Base-by-base conservation (phyloP, 2,329 filamentous ascomycete species). In the Penicillium griseofulvum region DNA sequence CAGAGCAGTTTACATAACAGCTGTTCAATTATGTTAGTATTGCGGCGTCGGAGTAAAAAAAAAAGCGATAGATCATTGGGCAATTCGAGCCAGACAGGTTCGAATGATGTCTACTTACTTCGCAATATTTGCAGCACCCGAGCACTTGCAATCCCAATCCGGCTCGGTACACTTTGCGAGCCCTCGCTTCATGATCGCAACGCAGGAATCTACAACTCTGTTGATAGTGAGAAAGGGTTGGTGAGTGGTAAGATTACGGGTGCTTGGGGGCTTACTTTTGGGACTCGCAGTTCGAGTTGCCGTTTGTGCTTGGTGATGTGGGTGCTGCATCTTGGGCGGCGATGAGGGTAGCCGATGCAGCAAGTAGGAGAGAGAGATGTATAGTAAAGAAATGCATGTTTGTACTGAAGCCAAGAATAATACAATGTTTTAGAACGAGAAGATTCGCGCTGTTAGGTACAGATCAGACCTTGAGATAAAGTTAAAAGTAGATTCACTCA, bases 111-210 rank as follows among this genome's bases (percentile, higher is more conserved):
- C 11, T 43, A 55, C 61, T 59, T 11, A 65, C 62, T 62, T 62
- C 41, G 61, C 57, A 26, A 65, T 57, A 24, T 65, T 65, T 29
- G 62, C 62, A 34, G 34, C 48, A 1, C 52, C 61, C 3, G 59
- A 57, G 22, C 62, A 65, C 36, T 64, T 65, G 56, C 62, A 65
- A 28, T 65, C 61, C 62, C 62, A 65, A 33, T 65, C 53, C 31
- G 41, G 26, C 0, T 43, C 14, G 10, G 54, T 12, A 24, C 62
- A 65, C 19, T 56, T 58, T 4, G 33, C 19, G 29, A 65, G 55
- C 6, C 42, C 33, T 2, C 17, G 43, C 31, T 56, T 52, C 62
- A 65, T 64, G 11, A 43, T 49, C 2, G 34, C 19, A 6, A 62
- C 55, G 19, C 62, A 65, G 49, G 34, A 28, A 22, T 65, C 57